These are phyloP conservation scores for Lophium mytilinum DNA, from an alignment of 495 filamentous ascomycete species.

Conservation along the genomic window DNA sequence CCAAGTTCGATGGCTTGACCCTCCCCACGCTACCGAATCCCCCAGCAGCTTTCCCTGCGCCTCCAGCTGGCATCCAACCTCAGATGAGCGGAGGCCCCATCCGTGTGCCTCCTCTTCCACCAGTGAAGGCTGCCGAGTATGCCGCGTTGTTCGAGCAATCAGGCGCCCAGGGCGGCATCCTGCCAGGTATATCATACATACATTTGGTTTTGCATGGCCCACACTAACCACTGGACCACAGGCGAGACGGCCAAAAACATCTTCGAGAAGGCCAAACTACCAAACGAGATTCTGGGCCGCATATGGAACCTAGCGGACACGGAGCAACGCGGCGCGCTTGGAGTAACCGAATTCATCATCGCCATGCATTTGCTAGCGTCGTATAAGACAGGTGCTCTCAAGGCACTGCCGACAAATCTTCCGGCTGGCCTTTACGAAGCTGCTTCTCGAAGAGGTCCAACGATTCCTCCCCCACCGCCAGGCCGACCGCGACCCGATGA, in stretches of 20 bases:
- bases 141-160: slow-evolving; percentile 80
- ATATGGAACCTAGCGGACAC: slow-evolving; percentile 95
- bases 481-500: slow-evolving; percentile 14
- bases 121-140: slow-evolving; percentile 85
- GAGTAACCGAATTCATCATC: slow-evolving; percentile 88
- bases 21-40: slow-evolving; percentile 25
- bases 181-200: slow-evolving; percentile 51
- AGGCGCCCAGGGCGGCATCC: slow-evolving; percentile 63
- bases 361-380: slow-evolving; percentile 96
- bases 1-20: slow-evolving; percentile 76
- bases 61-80: slow-evolving; percentile 41
- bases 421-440: slow-evolving; percentile 88
- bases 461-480: slow-evolving; percentile 38
- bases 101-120: slow-evolving; percentile 80
- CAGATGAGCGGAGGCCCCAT: slow-evolving; percentile 67
- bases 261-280: slow-evolving; percentile 83
- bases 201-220: not conserved
- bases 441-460: slow-evolving; percentile 59
- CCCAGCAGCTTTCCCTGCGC: slow-evolving; percentile 27
- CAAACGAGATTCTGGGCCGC: slow-evolving; percentile 80
- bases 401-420: slow-evolving; percentile 69
- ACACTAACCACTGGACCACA: slow-evolving; percentile 20
- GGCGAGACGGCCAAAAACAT: slow-evolving; percentile 86
- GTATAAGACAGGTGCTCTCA: slow-evolving; percentile 72
- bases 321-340: slow-evolving; percentile 82